These are phyloP conservation scores for Trichoderma oligosporum DNA, from an alignment of 2,329 filamentous ascomycete species.

Conservation along the genomic window DNA sequence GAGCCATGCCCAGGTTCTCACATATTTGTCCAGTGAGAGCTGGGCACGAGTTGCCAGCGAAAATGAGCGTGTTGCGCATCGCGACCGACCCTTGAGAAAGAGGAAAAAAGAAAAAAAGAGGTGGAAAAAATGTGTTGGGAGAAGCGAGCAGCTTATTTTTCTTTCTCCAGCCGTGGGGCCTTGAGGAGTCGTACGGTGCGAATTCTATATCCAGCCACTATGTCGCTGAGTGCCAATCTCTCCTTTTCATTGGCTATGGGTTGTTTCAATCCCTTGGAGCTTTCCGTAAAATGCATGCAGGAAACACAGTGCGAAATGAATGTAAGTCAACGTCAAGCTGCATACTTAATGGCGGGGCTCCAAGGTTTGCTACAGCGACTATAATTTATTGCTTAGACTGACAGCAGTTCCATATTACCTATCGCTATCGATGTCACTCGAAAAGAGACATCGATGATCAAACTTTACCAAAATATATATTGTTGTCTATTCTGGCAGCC, in stretches of 20 bases:
- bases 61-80: conserved; percentile 66
- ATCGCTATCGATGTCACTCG: background rate
- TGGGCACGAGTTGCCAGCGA: conserved; percentile 64
- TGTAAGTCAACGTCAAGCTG: background rate
- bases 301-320: background rate
- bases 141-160: conserved; percentile 19
- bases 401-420: background rate
- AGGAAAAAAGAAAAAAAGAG: conserved; percentile 23
- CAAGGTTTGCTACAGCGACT: background rate
- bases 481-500: no score
- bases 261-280: background rate
- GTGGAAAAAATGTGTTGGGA: conserved; percentile 4
- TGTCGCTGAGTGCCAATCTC: background rate
- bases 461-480: background rate
- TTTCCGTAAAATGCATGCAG: no score
- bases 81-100: conserved; percentile 30
- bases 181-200: conserved; percentile 5
- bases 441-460: background rate
- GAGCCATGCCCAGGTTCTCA: conserved; percentile 62
- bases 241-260: background rate
- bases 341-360: conserved; percentile 6
- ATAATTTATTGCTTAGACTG: background rate
- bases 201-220: background rate
- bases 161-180: conserved; percentile 9
- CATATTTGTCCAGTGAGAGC: conserved; percentile 63